Evolutionary conservation across 2,329 filamentous ascomycete species (phyloP).

Genomic region (Aspergillus oerlinghausenensis): DNA sequence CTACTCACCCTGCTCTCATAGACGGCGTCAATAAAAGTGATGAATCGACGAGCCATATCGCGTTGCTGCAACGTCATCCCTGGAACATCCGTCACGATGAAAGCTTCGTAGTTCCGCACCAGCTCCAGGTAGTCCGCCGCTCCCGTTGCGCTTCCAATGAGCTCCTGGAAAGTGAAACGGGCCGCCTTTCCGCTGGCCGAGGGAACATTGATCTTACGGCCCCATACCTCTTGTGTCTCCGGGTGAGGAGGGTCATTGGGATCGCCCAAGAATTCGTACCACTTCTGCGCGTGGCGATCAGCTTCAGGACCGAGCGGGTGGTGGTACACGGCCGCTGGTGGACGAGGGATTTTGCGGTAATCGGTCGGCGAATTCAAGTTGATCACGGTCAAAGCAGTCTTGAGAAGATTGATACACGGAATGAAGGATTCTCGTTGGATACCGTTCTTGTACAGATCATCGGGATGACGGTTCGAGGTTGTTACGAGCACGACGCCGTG

Average conservation of each 20-base stretch:
- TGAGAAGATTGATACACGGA: slow-evolving; percentile 88
- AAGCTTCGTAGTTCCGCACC: slow-evolving; percentile 82
- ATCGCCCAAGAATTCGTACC: slow-evolving; percentile 93
- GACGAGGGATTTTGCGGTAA: slow-evolving; percentile 93
- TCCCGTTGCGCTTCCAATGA: slow-evolving; percentile 82
- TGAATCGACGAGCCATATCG: slow-evolving; percentile 87
- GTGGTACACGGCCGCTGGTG: slow-evolving; percentile 91
- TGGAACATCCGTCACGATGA: slow-evolving; percentile 85
- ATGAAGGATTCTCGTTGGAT: slow-evolving; percentile 95
- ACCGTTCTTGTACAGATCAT: slow-evolving; percentile 96
- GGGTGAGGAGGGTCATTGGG: slow-evolving; percentile 69
- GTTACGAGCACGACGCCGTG: slow-evolving; percentile 96
- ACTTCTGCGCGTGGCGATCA: slow-evolving; percentile 77
- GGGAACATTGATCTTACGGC: slow-evolving; percentile 81
- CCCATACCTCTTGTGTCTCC: slow-evolving; percentile 84
- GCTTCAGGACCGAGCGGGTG: slow-evolving; percentile 77
- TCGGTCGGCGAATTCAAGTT: slow-evolving; percentile 94
- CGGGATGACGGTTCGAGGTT: slow-evolving; percentile 92
- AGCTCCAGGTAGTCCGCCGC: slow-evolving; percentile 95
- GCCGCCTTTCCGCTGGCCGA: slow-evolving; percentile 82
- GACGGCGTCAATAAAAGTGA: slow-evolving; percentile 94
- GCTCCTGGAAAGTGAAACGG: slow-evolving; percentile 86
- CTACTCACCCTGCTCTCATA: slow-evolving; percentile 65
- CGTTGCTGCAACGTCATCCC: slow-evolving; percentile 84
- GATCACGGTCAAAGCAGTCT: slow-evolving; percentile 77